A percentile compares a stretch with the other conserved stretches of the same genome.
phyloP scores from a whole-genome alignment of 805 yeast species.

The Saitoella complicata region DNA sequence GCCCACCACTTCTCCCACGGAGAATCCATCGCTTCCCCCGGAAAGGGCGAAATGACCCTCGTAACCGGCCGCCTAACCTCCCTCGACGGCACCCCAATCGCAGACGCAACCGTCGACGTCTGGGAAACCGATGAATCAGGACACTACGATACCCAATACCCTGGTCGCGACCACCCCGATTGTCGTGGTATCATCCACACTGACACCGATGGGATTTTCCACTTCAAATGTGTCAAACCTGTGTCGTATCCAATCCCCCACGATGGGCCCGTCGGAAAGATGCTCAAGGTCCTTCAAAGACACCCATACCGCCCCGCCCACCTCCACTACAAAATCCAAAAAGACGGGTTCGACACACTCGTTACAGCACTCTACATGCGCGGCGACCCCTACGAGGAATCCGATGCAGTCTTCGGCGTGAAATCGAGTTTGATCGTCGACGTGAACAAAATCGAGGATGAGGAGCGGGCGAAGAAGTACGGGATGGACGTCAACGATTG shows the following conservation, averaged over 20 bases:
- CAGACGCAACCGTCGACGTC: conserved; percentile 21
- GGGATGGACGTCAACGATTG: conserved; percentile 7
- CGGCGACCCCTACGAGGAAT: conserved; percentile 20
- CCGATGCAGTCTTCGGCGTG: conserved; percentile 25
- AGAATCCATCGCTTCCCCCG: conserved; percentile 22
- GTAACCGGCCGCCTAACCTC: conserved; percentile 19
- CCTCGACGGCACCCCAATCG: conserved; percentile 19
- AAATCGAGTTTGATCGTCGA: conserved; percentile 17
- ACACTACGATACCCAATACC: conserved; percentile 22
- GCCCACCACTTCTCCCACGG: conserved; percentile 21
- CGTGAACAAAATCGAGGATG: conserved; percentile 5
- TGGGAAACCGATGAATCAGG: conserved; percentile 28
- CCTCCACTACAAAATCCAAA: conserved; percentile 19
- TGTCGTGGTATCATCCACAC: conserved; percentile 22
- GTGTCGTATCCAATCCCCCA: conserved; percentile 26
- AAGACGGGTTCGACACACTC: conserved; percentile 19
- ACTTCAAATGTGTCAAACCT: conserved; percentile 21
- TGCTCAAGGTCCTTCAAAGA: conserved; percentile 21
- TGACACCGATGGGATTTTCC: conserved; percentile 17
- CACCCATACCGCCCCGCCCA: conserved; percentile 26
- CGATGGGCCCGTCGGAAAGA: conserved; percentile 26
- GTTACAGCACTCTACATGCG: conserved; percentile 22
- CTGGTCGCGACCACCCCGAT: conserved; percentile 24
- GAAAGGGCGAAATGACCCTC: conserved; percentile 21
- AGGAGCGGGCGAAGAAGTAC: conserved; percentile 5